A percentile compares a stretch with the other conserved stretches of the same genome.
phyloP scores from a whole-genome alignment of 352 stramenopile genomes.

The Pythium grandisporangium region DNA sequence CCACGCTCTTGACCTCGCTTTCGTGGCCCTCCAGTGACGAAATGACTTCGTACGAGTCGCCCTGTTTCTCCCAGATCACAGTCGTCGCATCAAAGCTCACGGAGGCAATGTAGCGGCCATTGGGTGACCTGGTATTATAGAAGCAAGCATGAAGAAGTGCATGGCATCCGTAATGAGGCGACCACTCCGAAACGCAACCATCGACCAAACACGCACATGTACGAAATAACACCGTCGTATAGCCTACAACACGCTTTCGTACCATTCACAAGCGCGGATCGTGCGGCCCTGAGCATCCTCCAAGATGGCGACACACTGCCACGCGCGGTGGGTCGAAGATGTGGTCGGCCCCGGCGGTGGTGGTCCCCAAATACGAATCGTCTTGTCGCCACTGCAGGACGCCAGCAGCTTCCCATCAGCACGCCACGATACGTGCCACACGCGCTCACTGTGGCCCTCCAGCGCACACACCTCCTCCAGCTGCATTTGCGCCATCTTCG shows the following conservation, averaged over 20 bases:
- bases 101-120: slow-evolving; percentile 85
- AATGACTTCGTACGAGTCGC: slow-evolving; percentile 88
- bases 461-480: slow-evolving; percentile 52
- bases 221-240: neutral
- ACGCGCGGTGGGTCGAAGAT: slow-evolving; percentile 27
- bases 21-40: slow-evolving; percentile 97
- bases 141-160: no score
- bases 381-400: slow-evolving; percentile 87
- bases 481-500: neutral
- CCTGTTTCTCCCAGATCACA: slow-evolving; percentile 91
- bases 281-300: slow-evolving; percentile 92
- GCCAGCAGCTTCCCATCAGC: slow-evolving; percentile 80
- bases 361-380: slow-evolving; percentile 76
- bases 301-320: slow-evolving; percentile 88
- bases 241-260: slow-evolving; percentile 15
- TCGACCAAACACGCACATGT: no score
- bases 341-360: slow-evolving; percentile 7
- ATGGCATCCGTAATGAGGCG: no score
- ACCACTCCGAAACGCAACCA: no score
- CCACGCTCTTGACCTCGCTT: slow-evolving; percentile 96
- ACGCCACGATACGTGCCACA: slow-evolving; percentile 90
- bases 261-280: slow-evolving; percentile 94
- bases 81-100: slow-evolving; percentile 96
- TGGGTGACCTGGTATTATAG: no score
- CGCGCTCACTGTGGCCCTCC: slow-evolving; percentile 81